Percentiles rank a stretch among this genome's conserved stretches.
Conservation (phyloP, 2,329 filamentous ascomycete genomes). For the Stachybotrys elegans region DNA sequence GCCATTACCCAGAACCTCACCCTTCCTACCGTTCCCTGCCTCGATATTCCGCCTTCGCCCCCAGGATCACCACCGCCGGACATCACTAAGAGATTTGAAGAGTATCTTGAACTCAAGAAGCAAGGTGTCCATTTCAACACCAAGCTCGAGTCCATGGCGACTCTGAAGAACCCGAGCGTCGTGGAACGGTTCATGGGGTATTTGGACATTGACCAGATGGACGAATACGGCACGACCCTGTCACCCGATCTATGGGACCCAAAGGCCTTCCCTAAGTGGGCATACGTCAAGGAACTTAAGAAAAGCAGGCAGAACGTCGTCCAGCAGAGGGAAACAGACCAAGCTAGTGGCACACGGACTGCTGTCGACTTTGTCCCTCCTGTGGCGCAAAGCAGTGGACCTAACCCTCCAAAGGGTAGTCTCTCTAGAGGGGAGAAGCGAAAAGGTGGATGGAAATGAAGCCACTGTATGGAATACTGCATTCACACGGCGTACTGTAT, state of each 20-base stretch:
- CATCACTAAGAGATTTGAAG: slow-evolving; percentile 62
- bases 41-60: slow-evolving; percentile 70
- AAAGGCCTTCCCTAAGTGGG: slow-evolving; percentile 47
- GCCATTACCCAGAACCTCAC: slow-evolving; percentile 66
- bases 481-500: too few species aligned
- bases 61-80: slow-evolving; percentile 51
- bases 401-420: slow-evolving; percentile 13
- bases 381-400: slow-evolving; percentile 14
- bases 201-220: slow-evolving; percentile 46
- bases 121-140: slow-evolving; percentile 75
- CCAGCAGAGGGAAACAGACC: slow-evolving; percentile 40
- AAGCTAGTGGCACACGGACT: slow-evolving; percentile 32
- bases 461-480: too few species aligned
- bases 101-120: slow-evolving; percentile 73
- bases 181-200: slow-evolving; percentile 60
- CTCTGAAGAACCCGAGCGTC: slow-evolving; percentile 67
- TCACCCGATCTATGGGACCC: slow-evolving; percentile 54
- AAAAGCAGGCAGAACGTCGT: slow-evolving; percentile 40
- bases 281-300: slow-evolving; percentile 45
- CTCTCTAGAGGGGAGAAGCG: slow-evolving; percentile 24
- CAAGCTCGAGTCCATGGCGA: slow-evolving; percentile 60
- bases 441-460: slow-evolving; percentile 28
- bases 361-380: slow-evolving; percentile 46
- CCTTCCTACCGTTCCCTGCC: slow-evolving; percentile 65
- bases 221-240: slow-evolving; percentile 63